Base-by-base conservation (phyloP, 148 eudicot genomes). In the Cornus suecica region DNA sequence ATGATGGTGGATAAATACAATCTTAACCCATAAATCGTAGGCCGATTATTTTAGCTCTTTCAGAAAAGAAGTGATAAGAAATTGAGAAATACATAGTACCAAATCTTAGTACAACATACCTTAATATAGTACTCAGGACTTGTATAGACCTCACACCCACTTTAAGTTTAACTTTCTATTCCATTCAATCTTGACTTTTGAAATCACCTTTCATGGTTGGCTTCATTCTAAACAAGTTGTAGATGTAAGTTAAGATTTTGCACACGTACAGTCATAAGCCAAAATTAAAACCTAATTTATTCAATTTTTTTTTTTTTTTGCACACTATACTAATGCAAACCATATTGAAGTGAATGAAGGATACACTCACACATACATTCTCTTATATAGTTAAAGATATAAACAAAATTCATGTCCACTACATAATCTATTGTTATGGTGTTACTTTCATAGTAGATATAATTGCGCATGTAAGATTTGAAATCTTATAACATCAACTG, bases 401-500 rank as follows among this genome's bases (percentile, higher is more conserved):
- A 64, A 64, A 3, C 66, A 13, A 26, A 29, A 24, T 18, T 15
- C 20, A 66, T 30, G 22, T 66, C n/a, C 8, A 32, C 69, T 30
- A 16, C 5, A 31, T 30, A 10, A 18, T 22, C 25, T 67, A 18
- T 31, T 34, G 13, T 22, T 8, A 34, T 34, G 25, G 64, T 20
- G 22, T 27, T 3, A 56, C 65, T 29, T 22, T 29, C 2, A 37
- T 71, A 52, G 45, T 30, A 23, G 65, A 56, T 32, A 34, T 22
- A 32, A 29, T 74, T 64, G 62, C 7, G 3, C 20, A 3, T 34
- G 13, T 14, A 63, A 30, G 22, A 16, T 71, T 23, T 66, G 72
- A 15, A 27, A 30, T 72, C 30, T 67, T 73, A 31, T 29, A 26
- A 69, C 66, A 31, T 65, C 64, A 68, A 61, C 69, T 70, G 62